Evolutionary conservation across 2,329 filamentous ascomycete species (phyloP), one percentile per base, ranked within the genome.

Genomic region (Plenodomus tracheiphilus): DNA sequence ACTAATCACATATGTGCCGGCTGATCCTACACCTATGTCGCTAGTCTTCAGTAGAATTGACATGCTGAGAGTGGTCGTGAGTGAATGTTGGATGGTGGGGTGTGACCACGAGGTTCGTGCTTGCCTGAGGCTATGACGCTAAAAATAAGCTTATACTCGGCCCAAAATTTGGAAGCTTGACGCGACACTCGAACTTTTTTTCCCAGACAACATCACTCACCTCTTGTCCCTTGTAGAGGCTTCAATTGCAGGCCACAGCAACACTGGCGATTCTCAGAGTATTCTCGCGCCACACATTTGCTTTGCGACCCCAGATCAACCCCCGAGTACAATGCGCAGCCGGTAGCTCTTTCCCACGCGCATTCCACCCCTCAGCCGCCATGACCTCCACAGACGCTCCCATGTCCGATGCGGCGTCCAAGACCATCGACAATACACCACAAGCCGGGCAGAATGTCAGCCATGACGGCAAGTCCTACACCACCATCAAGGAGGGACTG

Each of bases 401-500:
- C 7, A 59, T 58, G 53, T 32, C 56, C 16, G 56, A 58, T 4
- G 20, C 50, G 13, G 35, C 47, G 15, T 25, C 39, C n/a, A 52
- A 58, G 16, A 58, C 59, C 2, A 66, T 73, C 22, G 60, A 68
- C 22, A 58, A 61, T 22, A 43, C 46, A 2, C 71, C 71, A 7
- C 45, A 56, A 37, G 61, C 53, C 9, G 70, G 62, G 11, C 70
- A 72, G 49, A 56, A 42, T 18, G 63, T 75, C 34, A 60, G 46
- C 21, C 78, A 84, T 61, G 68, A 77, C 35, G 81, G 75, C 11
- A 80, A 77, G 45, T 71, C 78, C 47, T 86, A 83, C 62, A 81
- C 79, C 20, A 83, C 84, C 0, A 78, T 88, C 47, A 82, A 82
- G 50, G 86, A 89, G 72, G 86, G 86, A 5, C 72, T 81, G n/a